Conservation (phyloP, 2,329 filamentous ascomycete genomes). For the Arthrobotrys musiformis region DNA sequence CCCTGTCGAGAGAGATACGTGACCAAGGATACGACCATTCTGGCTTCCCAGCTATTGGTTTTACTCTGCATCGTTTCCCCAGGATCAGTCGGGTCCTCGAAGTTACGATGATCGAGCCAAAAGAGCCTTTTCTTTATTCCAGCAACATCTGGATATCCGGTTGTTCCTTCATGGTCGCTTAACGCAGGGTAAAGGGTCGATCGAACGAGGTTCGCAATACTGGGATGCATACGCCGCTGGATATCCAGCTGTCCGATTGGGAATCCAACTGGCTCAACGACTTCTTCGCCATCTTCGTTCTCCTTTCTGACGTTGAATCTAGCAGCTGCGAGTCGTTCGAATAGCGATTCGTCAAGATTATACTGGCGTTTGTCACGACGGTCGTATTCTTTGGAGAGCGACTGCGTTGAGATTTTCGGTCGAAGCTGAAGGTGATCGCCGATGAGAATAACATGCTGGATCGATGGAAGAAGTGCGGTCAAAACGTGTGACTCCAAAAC, state of each 20-base stretch:
- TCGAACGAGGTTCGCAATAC: constrained; percentile 71
- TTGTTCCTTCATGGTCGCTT: constrained; percentile 65
- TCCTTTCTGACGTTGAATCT: constrained; percentile 9
- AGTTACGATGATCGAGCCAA: constrained; percentile 71
- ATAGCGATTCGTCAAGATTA: constrained; percentile 71
- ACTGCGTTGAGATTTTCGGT: constrained; percentile 69
- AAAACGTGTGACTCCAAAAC: constrained; percentile 74
- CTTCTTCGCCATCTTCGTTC: constrained; percentile 61
- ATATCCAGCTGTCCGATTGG: constrained; percentile 66
- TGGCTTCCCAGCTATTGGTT: constrained; percentile 58
- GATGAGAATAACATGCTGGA: constrained; percentile 73
- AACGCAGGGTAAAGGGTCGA: constrained; percentile 70
- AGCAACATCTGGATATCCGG: constrained; percentile 65
- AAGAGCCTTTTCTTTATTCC: constrained; percentile 70
- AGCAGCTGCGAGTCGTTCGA: constrained; percentile 68
- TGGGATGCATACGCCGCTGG: constrained; percentile 75
- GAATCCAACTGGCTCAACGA: constrained; percentile 59
- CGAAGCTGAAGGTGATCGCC: constrained; percentile 73
- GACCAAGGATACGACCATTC: constrained; percentile 62
- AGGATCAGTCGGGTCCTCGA: constrained; percentile 63
- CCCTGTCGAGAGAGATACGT: constrained; percentile 65
- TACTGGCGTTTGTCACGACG: constrained; percentile 63
- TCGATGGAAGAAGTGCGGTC: constrained; percentile 69
- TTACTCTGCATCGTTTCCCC: constrained; percentile 62
- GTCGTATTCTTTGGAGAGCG: constrained; percentile 68